Percentiles rank a stretch among this genome's conserved stretches.
phyloP scores from a whole-genome alignment of 352 stramenopile species.

The Pythium apleroticum region DNA sequence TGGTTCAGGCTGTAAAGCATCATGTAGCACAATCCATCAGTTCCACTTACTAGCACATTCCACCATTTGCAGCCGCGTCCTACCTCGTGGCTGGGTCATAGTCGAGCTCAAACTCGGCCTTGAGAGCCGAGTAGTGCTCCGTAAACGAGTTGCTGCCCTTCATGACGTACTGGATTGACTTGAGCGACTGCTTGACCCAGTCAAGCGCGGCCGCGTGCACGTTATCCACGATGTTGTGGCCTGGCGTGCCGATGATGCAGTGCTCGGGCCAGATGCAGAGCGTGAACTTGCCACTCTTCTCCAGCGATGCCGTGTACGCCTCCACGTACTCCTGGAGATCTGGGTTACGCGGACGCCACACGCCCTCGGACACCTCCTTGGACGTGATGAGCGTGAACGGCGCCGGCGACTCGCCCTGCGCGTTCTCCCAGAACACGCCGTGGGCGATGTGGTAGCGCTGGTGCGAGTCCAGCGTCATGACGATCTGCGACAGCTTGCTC shows the following conservation, averaged over 20 bases:
- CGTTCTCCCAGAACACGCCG: slow-evolving; percentile 91
- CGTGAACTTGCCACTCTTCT: slow-evolving; percentile 87
- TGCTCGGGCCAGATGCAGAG: slow-evolving; percentile 97
- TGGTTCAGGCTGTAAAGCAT: slow-evolving; percentile 87
- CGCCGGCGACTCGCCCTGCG: slow-evolving; percentile 55
- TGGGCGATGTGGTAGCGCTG: slow-evolving; percentile 96
- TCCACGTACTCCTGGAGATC: slow-evolving; percentile 82
- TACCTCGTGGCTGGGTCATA: slow-evolving; percentile 52
- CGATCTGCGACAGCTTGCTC: slow-evolving; percentile 72
- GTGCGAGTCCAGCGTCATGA: slow-evolving; percentile 97
- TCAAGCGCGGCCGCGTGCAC: slow-evolving; percentile 84
- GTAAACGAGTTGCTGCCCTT: slow-evolving; percentile 96
- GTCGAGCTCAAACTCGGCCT: slow-evolving; percentile 91
- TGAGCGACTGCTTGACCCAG: slow-evolving; percentile 74
- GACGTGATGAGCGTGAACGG: slow-evolving; percentile 94
- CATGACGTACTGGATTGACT: slow-evolving; percentile 83
- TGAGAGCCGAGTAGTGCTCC: slow-evolving; percentile 95
- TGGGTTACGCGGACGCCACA: slow-evolving; percentile 62
- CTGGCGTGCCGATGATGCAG: slow-evolving; percentile 92
- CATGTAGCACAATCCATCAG: slow-evolving; percentile 58
- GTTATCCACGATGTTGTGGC: slow-evolving; percentile 86
- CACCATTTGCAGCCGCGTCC: background rate
- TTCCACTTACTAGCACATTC: background rate
- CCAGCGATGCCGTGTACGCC: slow-evolving; percentile 89
- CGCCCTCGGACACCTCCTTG: slow-evolving; percentile 63